phyloP scores from a whole-genome alignment of 371 early-diverging fungal genomes.

The Chytridium lagenaria region DNA sequence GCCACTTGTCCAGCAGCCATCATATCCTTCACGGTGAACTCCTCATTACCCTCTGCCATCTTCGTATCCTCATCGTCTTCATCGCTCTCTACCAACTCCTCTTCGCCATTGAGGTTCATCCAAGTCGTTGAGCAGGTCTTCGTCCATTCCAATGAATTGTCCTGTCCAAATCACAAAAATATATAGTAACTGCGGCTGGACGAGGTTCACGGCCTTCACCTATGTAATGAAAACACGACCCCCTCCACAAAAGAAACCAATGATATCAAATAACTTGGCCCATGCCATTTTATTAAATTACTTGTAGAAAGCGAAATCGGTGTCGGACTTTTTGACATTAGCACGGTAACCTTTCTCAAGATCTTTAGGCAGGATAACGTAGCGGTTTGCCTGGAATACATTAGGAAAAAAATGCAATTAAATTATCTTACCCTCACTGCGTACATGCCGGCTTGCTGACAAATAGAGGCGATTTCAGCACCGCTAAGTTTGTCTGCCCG shows the following conservation, averaged over 20 bases:
- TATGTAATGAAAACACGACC: neutral
- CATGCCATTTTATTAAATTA: constrained; percentile 10
- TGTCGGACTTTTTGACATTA: constrained; percentile 95
- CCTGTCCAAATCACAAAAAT: neutral
- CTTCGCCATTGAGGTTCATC: constrained; percentile 47
- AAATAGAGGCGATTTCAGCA: constrained; percentile 99
- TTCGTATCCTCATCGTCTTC: constrained; percentile 31
- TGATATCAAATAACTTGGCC: neutral
- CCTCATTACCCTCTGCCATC: constrained; percentile 23
- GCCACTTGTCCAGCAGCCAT: constrained; percentile 15
- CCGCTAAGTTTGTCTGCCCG: constrained; percentile 98
- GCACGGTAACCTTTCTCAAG: constrained; percentile 97
- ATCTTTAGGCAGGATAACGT: constrained; percentile 97
- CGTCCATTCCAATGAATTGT: constrained; percentile 7
- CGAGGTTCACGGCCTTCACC: neutral
- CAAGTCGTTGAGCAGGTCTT: constrained; percentile 51
- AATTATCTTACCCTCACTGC: constrained; percentile 82
- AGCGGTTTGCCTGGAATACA: constrained; percentile 75
- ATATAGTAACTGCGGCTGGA: neutral
- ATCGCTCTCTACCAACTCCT: constrained; percentile 15
- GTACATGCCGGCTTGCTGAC: constrained; percentile 99
- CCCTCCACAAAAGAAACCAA: neutral
- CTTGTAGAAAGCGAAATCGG: constrained; percentile 92
- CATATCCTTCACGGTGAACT: neutral
- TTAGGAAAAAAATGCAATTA: neutral